Evolutionary conservation across 805 yeast species (phyloP), one percentile per base, ranked within the genome.

Genomic region (Tetrapisispora pingtungensis): DNA sequence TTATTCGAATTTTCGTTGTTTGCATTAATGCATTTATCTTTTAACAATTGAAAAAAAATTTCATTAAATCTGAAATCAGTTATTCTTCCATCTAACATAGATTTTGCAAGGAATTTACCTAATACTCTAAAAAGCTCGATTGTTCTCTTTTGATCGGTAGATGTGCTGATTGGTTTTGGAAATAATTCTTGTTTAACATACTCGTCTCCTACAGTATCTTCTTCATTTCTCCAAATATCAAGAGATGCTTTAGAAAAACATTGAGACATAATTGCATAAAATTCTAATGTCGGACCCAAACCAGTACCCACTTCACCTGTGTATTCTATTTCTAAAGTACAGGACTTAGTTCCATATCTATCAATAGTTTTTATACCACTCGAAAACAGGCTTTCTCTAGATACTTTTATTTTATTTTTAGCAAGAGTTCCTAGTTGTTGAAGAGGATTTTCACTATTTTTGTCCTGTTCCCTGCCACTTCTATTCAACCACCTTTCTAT

Each of bases 241-340:
- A 81, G 63, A 24, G 70, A 70, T 41, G 70, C 72, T 50, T 67
- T 71, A 1, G 82, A 67, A 59, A 90, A 87, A 49, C 81, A 88
- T 45, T 71, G 77, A 0, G 96, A 87, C 1, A 85, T 87, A 14
- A 72, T 68, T 0, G 97, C 79, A 57, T 87, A 90, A 57, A 93
- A 90, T 62, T 90, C 98, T 50, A 89, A 69, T 0, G 98, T 90
- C 3, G 98, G 98, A 0, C 98, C 98, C 37, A 88, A 66, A 0
- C 98, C 98, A 0, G 96, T 81, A n/a, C 97, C 98, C 7, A 74
- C 96, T 60, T 90, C 98, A 51, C 82, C 88, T 49, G 73, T 78
- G 55, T 84, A 90, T 59, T 89, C 96, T 45, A 93, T 80, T 54
- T 90, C 97, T 19, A 90, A 65, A 4, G 84, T 69, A 26, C 87